Base-by-base conservation (phyloP, 495 filamentous ascomycete species). In the Bathelium albidoporum region DNA sequence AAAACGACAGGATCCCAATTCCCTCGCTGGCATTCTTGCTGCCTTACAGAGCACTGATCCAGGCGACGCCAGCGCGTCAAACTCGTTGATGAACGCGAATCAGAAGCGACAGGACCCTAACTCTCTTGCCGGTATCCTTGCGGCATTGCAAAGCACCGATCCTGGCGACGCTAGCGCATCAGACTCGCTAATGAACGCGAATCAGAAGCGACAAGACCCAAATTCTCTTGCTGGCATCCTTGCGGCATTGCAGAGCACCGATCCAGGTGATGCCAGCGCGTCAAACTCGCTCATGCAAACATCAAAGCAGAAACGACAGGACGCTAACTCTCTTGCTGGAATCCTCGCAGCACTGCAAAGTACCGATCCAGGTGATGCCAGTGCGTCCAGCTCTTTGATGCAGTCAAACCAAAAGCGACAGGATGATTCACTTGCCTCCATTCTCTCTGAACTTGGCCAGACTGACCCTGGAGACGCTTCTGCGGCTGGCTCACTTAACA, bases 81-180 rank as follows among this genome's bases (percentile, higher is more conserved):
- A 20, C 49, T 55, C 49, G 12, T 16, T 55, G 22, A 55, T 55
- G 49, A 20, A 20, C 0, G 26, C 49, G 5, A 55, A 29, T 11
- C 20, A 55, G 49, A 55, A 55, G 49, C 49, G 49, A 7, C 49
- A 55, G 49, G 49, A 55, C 49, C 49, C 49, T 9, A 55, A 55
- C 49, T 55, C 49, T 26, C 49, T 55, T 9, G 49, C 49, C 10
- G 49, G 49, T 24, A 55, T 55, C 20, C 49, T 55, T 10, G 4
- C 49, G 2, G 49, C 49, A 3, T 24, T 55, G 12, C 20, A 29
- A 11, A 26, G 24, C 10, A 55, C 49, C 16, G 49, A 55, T 29
- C 49, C 49, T 3, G 49, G 49, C 2, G 49, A 55, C 20, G 49
- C 49, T 2, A 55, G 49, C 2, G 49, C 49, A 1, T 55, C 49